Percentiles rank a stretch among this genome's conserved stretches.
Evolutionary conservation across 2,329 filamentous ascomycete species (phyloP).

Genomic region (Tympanopsis confertula): DNA sequence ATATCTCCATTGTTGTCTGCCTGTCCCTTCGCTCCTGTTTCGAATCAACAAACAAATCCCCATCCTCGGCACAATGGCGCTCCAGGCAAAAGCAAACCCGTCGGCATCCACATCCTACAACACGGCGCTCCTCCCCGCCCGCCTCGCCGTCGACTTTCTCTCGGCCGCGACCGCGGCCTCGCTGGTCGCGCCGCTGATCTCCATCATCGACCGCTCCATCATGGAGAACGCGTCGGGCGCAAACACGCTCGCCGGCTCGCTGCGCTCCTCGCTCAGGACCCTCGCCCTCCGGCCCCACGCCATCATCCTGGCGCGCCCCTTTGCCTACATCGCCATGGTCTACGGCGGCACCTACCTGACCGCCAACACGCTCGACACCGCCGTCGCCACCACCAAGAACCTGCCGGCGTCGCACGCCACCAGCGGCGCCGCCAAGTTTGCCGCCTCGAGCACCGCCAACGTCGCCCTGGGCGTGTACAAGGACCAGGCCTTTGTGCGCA

Average conservation of each 20-base stretch:
- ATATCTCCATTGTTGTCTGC: too few relatives aligned
- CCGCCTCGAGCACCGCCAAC: conserved; percentile 70
- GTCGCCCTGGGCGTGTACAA: conserved; percentile 81
- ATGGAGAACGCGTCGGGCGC: conserved; percentile 73
- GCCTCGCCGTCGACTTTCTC: conserved; percentile 56
- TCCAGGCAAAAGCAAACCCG: too few relatives aligned
- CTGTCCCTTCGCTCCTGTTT: too few relatives aligned
- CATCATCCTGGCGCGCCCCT: conserved; percentile 53
- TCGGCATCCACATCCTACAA: too few relatives aligned
- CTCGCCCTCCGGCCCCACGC: conserved; percentile 48
- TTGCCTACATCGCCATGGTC: conserved; percentile 58
- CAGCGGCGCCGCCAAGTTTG: conserved; percentile 68
- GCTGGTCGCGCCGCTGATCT: conserved; percentile 73
- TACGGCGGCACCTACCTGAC: conserved; percentile 86
- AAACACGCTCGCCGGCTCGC: conserved; percentile 42
- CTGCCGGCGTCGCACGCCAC: conserved; percentile 52
- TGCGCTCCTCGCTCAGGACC: conserved; percentile 42
- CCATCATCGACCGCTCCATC: conserved; percentile 74
- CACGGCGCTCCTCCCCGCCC: conserved; percentile 56
- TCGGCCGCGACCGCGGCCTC: conserved; percentile 63
- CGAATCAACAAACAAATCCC: too few relatives aligned
- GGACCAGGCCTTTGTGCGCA: conserved; percentile 70
- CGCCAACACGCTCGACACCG: conserved; percentile 77
- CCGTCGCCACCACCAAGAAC: conserved; percentile 50
- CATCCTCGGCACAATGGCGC: too few relatives aligned